A percentile compares a stretch with the other conserved stretches of the same genome.
Conservation (phyloP, 1,284 basidiomycete species). For the Meira miltonrushii region DNA sequence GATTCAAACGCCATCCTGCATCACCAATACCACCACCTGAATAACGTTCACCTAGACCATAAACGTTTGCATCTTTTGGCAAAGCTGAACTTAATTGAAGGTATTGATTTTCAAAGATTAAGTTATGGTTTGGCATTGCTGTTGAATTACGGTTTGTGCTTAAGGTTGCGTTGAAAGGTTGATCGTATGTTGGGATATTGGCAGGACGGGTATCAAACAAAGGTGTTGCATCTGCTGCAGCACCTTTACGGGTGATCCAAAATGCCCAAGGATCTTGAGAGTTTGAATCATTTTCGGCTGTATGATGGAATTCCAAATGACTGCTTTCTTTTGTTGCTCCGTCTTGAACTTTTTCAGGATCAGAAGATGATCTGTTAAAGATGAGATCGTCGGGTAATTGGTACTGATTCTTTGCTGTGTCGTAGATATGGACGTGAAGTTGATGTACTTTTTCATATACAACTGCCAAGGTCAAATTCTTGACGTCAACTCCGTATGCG, state of each 20-base stretch:
- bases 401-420: conserved; percentile 60
- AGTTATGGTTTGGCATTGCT: conserved; percentile 34
- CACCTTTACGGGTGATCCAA: conserved; percentile 64
- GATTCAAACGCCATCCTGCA: conserved; percentile 60
- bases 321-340: conserved; percentile 23
- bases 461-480: conserved; percentile 63
- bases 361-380: conserved; percentile 59
- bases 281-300: conserved; percentile 2
- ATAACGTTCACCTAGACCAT: conserved; percentile 71
- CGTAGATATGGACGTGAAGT: conserved; percentile 70
- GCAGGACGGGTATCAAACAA: conserved; percentile 67
- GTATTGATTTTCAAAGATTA: conserved; percentile 68
- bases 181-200: conserved; percentile 34
- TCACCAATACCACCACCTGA: conserved; percentile 53
- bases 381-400: conserved; percentile 64
- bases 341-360: conserved; percentile 21
- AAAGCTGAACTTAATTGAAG: conserved; percentile 57
- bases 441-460: conserved; percentile 58
- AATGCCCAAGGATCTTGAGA: conserved; percentile 64
- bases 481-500: conserved; percentile 64
- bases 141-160: conserved; percentile 30
- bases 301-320: conserved; percentile 62
- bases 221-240: conserved; percentile 54
- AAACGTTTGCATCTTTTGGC: conserved; percentile 62
- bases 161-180: conserved; percentile 21